A percentile compares a stretch with the other conserved stretches of the same genome.
phyloP scores from a whole-genome alignment of 441 rosid species.

The Pelargonium australe region DNA sequence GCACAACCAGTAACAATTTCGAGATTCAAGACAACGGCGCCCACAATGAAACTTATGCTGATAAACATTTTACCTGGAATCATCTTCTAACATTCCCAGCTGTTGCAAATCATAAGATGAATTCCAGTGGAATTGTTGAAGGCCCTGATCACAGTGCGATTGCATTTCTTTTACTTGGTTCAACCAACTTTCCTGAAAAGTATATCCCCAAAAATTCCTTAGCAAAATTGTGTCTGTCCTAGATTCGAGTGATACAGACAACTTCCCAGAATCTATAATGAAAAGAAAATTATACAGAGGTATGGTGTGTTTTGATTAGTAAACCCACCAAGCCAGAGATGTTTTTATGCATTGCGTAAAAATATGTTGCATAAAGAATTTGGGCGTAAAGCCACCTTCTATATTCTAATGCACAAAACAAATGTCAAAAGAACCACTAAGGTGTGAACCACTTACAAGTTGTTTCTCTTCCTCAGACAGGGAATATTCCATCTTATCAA shows the following conservation, averaged over 20 bases:
- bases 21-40: neutral
- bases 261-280: neutral
- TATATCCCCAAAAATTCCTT: conserved; percentile 16
- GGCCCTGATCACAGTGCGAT: conserved; percentile 61
- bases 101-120: conserved; percentile 34
- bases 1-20: neutral
- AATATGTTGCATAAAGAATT: neutral
- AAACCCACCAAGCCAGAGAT: neutral
- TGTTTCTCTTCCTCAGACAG: conserved; percentile 21
- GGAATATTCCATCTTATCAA: conserved; percentile 24
- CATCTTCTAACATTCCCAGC: conserved; percentile 31
- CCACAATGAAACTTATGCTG: neutral
- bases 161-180: conserved; percentile 78
- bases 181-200: conserved; percentile 60
- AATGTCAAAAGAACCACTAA: neutral
- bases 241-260: neutral
- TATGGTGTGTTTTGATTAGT: neutral
- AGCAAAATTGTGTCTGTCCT: neutral
- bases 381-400: neutral
- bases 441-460: conserved; percentile 21
- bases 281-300: neutral
- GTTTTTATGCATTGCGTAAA: neutral
- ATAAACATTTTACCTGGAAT: conserved; percentile 36
- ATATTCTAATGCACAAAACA: neutral
- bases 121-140: conserved; percentile 44